These are phyloP conservation scores for Gossypium raimondii DNA, from an alignment of 345 rosid species.

Conservation along the genomic window DNA sequence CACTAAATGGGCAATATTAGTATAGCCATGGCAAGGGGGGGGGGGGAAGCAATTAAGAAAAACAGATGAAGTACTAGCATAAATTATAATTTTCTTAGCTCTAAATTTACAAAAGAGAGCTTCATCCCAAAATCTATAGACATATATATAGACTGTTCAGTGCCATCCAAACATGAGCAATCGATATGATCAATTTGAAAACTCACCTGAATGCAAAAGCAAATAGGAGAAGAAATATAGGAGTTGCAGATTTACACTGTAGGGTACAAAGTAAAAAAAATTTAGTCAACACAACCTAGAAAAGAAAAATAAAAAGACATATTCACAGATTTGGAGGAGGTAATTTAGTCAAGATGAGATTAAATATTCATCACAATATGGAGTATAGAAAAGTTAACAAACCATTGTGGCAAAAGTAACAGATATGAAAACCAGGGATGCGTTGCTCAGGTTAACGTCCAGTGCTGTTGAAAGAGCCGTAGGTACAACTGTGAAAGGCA, in stretches of 20 bases:
- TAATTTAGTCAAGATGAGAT: not conserved
- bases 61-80: not conserved
- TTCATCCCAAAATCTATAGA: not conserved
- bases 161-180: not conserved
- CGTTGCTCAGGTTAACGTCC: constrained; percentile 96
- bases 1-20: not conserved
- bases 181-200: constrained; percentile 8
- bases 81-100: not conserved
- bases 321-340: constrained; percentile 12
- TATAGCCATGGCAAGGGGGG: not conserved
- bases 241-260: constrained; percentile 99
- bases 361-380: not conserved
- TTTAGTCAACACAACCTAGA: constrained; percentile 13
- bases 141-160: not conserved
- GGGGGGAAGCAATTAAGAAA: not conserved
- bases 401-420: constrained; percentile 99
- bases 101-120: not conserved
- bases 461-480: constrained; percentile 96
- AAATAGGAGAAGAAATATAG: constrained; percentile 91
- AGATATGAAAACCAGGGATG: constrained; percentile 94
- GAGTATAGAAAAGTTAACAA: constrained; percentile 28
- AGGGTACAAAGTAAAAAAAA: constrained; percentile 13
- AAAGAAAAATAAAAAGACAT: constrained; percentile 8
- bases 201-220: constrained; percentile 98
- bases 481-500: constrained; percentile 97